These are phyloP conservation scores for Byssochlamys sp. DNA, from an alignment of 2,329 filamentous ascomycete species.

Conservation along the genomic window DNA sequence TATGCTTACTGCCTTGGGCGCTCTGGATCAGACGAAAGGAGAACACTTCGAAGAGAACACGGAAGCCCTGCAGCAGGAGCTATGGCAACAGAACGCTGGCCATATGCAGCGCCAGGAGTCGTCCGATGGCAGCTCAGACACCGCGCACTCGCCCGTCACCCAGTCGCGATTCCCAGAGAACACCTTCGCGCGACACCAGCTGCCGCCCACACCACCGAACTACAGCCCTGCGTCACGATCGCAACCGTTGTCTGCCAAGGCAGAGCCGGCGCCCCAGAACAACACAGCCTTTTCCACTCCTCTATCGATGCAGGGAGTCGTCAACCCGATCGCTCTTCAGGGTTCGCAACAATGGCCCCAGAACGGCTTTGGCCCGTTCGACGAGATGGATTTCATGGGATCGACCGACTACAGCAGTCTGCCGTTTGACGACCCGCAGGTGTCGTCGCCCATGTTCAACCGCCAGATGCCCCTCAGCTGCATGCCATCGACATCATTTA, in stretches of 20 bases:
- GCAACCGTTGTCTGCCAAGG: slow-evolving; percentile 19
- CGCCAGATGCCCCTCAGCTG: slow-evolving; percentile 27
- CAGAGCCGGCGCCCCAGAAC: slow-evolving; percentile 14
- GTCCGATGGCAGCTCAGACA: slow-evolving; percentile 50
- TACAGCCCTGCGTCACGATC: slow-evolving; percentile 26
- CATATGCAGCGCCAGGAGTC: slow-evolving; percentile 46
- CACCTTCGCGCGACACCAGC: slow-evolving; percentile 12
- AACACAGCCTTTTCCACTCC: slow-evolving; percentile 15
- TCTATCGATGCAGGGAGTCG: slow-evolving; percentile 25
- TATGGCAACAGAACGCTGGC: slow-evolving; percentile 45
- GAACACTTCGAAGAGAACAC: slow-evolving; percentile 52
- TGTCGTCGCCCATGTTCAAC: slow-evolving; percentile 27
- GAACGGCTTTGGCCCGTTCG: slow-evolving; percentile 18
- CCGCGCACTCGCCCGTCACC: slow-evolving; percentile 37
- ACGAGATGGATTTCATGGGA: slow-evolving; percentile 26
- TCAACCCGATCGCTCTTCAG: slow-evolving; percentile 29
- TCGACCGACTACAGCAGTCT: slow-evolving; percentile 21
- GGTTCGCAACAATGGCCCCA: slow-evolving; percentile 17
- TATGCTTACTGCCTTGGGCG: slow-evolving; percentile 50
- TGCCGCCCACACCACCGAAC: slow-evolving; percentile 33
- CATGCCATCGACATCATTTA: slow-evolving; percentile 18
- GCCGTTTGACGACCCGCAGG: slow-evolving; percentile 23
- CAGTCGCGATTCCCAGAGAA: slow-evolving; percentile 5
- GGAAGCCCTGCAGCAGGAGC: slow-evolving; percentile 44
- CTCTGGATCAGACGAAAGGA: slow-evolving; percentile 45